Evolutionary conservation across 345 rosid genomes (phyloP).

Genomic region (Salix viminalis): DNA sequence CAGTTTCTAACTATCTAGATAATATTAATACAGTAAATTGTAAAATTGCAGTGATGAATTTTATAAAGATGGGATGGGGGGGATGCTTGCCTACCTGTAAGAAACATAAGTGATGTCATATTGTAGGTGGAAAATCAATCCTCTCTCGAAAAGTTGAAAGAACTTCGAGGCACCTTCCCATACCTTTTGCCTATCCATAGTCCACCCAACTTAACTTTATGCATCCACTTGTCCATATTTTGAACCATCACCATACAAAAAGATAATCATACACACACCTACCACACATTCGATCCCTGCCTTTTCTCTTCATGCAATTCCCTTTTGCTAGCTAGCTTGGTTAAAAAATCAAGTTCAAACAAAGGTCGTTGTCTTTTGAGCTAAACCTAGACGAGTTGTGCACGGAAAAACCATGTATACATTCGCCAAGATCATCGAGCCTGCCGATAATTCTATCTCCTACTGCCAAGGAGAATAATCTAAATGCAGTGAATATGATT

Average conservation of each 20-base stretch:
- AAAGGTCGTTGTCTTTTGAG: conserved; percentile 4
- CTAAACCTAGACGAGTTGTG: background rate
- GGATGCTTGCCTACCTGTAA: background rate
- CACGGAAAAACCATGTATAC: background rate
- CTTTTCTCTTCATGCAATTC: background rate
- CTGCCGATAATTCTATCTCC: background rate
- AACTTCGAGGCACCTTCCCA: background rate
- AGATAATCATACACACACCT: background rate
- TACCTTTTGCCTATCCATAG: background rate
- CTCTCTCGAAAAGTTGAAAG: background rate
- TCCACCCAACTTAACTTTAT: background rate
- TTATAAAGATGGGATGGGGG: background rate
- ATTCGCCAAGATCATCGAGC: background rate
- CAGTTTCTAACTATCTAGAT: too few species aligned
- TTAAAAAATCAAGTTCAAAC: background rate
- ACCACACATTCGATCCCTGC: background rate
- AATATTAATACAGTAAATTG: too few species aligned
- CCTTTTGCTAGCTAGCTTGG: background rate
- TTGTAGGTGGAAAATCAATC: background rate
- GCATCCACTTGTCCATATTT: background rate
- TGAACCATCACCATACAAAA: background rate
- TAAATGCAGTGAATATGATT: background rate
- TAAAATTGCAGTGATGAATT: background rate
- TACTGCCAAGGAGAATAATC: background rate
- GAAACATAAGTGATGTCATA: background rate